Conservation (phyloP, 495 filamentous ascomycete species). For the Arthonia radiata region DNA sequence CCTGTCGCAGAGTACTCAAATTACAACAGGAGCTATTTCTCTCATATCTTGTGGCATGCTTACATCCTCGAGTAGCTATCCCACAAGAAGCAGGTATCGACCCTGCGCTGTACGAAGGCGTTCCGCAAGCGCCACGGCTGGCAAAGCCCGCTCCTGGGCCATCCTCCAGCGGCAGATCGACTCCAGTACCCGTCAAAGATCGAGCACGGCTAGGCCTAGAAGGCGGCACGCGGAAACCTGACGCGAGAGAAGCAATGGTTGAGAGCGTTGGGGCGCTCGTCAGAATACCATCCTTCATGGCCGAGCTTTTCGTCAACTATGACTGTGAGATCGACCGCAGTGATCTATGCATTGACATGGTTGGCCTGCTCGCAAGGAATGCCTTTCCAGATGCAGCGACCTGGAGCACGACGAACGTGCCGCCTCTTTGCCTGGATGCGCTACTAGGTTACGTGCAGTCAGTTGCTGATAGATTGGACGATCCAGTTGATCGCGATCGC, state of each 20-base stretch:
- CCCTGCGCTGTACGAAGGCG: slow-evolving; percentile 74
- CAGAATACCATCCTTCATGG: slow-evolving; percentile 79
- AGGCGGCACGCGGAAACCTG: slow-evolving; percentile 72
- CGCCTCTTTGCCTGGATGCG: slow-evolving; percentile 80
- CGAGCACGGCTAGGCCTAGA: slow-evolving; percentile 83
- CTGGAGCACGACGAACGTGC: slow-evolving; percentile 97
- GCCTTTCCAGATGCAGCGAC: slow-evolving; percentile 94
- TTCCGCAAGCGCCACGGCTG: slow-evolving; percentile 71
- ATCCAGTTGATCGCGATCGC: slow-evolving; percentile 35
- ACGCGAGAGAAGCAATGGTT: slow-evolving; percentile 94
- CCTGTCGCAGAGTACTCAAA: slow-evolving; percentile 78
- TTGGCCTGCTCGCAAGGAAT: slow-evolving; percentile 76
- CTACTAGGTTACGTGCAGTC: slow-evolving; percentile 77
- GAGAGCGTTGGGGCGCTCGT: slow-evolving; percentile 81
- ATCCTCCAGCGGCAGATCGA: slow-evolving; percentile 61
- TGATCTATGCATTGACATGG: slow-evolving; percentile 85
- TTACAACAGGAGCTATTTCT: slow-evolving; percentile 93
- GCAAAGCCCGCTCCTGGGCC: slow-evolving; percentile 54
- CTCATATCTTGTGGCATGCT: slow-evolving; percentile 78
- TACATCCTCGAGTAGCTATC: slow-evolving; percentile 81
- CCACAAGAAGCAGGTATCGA: slow-evolving; percentile 76
- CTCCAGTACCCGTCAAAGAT: slow-evolving; percentile 83
- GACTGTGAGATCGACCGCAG: slow-evolving; percentile 84
- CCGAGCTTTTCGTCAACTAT: slow-evolving; percentile 92
- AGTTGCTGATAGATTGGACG: slow-evolving; percentile 63